Evolutionary conservation across 768 basidiomycete genomes (phyloP).

Genomic region (Rubroboletus pulcherrimus): DNA sequence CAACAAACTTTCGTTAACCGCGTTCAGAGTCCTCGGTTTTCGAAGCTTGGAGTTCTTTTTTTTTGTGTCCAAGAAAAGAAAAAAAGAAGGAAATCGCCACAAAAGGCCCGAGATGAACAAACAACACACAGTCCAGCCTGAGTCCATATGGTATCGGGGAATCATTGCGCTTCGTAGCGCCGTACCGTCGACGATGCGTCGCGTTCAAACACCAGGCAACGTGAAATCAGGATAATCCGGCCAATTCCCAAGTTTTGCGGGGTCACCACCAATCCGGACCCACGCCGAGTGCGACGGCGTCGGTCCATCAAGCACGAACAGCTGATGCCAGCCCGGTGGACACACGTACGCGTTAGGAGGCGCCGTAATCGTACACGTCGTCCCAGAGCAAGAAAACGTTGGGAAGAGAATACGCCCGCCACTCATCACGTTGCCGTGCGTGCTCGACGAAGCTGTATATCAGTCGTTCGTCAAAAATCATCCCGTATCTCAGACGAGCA

Average conservation of each 20-base stretch:
- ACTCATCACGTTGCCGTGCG: slow-evolving; percentile 72
- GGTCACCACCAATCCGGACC: slow-evolving; percentile 82
- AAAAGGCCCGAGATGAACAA: no score
- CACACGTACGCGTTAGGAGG: slow-evolving; percentile 66
- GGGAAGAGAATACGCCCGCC: slow-evolving; percentile 72
- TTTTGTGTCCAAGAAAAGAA: no score
- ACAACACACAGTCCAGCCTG: no score
- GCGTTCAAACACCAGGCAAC: slow-evolving; percentile 24
- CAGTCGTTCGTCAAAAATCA: neutral
- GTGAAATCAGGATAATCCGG: slow-evolving; percentile 66
- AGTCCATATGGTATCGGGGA: no score
- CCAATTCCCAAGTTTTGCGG: slow-evolving; percentile 67
- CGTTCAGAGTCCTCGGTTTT: no score
- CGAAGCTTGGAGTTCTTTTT: no score
- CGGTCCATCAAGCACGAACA: slow-evolving; percentile 75
- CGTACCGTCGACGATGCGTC: no score
- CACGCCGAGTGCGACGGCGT: slow-evolving; percentile 75
- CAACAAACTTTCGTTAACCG: no score
- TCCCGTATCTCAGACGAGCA: neutral
- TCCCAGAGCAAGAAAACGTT: slow-evolving; percentile 62
- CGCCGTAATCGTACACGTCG: slow-evolving; percentile 71
- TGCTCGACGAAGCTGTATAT: slow-evolving; percentile 60
- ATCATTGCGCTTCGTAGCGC: no score
- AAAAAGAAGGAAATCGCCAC: no score
- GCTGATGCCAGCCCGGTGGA: slow-evolving; percentile 74